phyloP scores from a whole-genome alignment of 1,284 basidiomycete species.

The Wallemia mellicola region DNA sequence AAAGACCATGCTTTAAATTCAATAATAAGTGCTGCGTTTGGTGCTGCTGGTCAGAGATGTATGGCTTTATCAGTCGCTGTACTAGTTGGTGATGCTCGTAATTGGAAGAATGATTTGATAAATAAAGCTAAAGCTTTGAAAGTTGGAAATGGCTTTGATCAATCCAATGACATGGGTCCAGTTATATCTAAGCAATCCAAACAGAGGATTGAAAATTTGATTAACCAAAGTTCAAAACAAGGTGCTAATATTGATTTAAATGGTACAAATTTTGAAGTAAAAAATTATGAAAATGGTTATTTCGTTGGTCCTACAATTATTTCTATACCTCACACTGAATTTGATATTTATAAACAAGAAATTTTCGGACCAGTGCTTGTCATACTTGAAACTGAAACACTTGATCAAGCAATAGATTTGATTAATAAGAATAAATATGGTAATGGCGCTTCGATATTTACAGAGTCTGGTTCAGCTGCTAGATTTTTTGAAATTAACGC shows the following conservation, averaged over 20 bases:
- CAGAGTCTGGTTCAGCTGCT: slow-evolving; percentile 81
- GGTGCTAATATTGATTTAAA: slow-evolving; percentile 72
- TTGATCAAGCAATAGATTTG: slow-evolving; percentile 71
- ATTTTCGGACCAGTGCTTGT: slow-evolving; percentile 82
- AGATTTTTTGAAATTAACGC: slow-evolving; percentile 70
- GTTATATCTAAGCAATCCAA: slow-evolving; percentile 73
- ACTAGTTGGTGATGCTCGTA: slow-evolving; percentile 50
- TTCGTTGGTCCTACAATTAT: slow-evolving; percentile 84
- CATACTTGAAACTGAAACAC: slow-evolving; percentile 45
- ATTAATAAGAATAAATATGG: slow-evolving; percentile 54
- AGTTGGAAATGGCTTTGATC: slow-evolving; percentile 71
- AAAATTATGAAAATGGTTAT: slow-evolving; percentile 64
- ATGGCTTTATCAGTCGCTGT: slow-evolving; percentile 76
- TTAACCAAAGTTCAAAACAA: slow-evolving; percentile 49
- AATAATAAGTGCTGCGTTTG: slow-evolving; percentile 79
- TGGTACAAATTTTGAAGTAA: slow-evolving; percentile 37
- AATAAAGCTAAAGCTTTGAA: slow-evolving; percentile 53
- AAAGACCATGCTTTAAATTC: slow-evolving; percentile 80
- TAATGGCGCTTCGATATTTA: slow-evolving; percentile 91
- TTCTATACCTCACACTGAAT: slow-evolving; percentile 36
- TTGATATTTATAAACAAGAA: slow-evolving; percentile 79
- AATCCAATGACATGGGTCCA: slow-evolving; percentile 66
- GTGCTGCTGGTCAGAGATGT: slow-evolving; percentile 87
- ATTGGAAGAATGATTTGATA: slow-evolving; percentile 62
- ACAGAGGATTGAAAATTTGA: slow-evolving; percentile 41